Percentiles rank a stretch among this genome's conserved stretches.
Conservation (phyloP, 371 early-diverging fungal genomes). For the Mucor velutinosus region DNA sequence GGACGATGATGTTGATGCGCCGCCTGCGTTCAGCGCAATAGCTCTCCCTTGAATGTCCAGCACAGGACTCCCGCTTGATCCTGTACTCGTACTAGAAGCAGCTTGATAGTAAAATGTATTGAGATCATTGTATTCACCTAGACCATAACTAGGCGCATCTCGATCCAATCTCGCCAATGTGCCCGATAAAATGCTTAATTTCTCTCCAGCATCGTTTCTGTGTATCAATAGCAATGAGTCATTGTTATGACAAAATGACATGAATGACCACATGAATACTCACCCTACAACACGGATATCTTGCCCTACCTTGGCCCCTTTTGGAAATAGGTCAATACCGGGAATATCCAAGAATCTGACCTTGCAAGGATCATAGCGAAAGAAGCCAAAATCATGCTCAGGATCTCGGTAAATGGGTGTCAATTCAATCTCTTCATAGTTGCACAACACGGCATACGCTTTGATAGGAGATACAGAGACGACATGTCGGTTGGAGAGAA, state of each 20-base stretch:
- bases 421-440: constrained; percentile 90
- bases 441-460: constrained; percentile 77
- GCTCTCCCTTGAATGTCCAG: constrained; percentile 71
- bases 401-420: constrained; percentile 81
- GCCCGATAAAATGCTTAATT: constrained; percentile 77
- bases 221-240: neutral
- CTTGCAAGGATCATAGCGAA: constrained; percentile 78
- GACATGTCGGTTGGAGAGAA: constrained; percentile 92
- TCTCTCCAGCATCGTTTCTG: constrained; percentile 82
- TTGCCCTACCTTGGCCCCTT: constrained; percentile 76
- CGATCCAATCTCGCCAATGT: constrained; percentile 80
- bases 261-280: neutral
- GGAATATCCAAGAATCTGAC: constrained; percentile 72
- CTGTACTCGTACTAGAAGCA: constrained; percentile 69
- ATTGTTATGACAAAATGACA: neutral
- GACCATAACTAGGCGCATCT: constrained; percentile 36
- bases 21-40: constrained; percentile 71
- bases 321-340: constrained; percentile 73
- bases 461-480: constrained; percentile 84
- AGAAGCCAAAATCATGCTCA: constrained; percentile 93
- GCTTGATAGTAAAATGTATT: constrained; percentile 75
- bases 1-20: constrained; percentile 55
- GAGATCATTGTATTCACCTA: constrained; percentile 73
- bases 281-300: constrained; percentile 84
- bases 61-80: constrained; percentile 72